These are phyloP conservation scores for Prototheca wickerhamii DNA, from an alignment of 163 green algal genomes.

Conservation along the genomic window DNA sequence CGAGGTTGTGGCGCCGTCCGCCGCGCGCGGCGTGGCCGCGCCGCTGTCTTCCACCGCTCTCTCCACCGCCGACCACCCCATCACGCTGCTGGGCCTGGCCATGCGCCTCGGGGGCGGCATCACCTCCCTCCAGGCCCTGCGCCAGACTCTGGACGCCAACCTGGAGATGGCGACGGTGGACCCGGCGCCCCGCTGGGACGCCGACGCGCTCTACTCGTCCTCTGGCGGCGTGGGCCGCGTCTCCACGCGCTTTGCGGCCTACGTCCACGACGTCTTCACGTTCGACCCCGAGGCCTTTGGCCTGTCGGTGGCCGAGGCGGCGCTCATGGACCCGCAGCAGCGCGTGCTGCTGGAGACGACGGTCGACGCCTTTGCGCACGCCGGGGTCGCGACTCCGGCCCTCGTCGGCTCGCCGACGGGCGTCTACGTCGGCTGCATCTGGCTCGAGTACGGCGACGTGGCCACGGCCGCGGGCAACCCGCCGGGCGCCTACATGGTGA, in stretches of 20 bases:
- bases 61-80: neutral
- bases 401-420: constrained; percentile 19
- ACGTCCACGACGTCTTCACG: constrained; percentile 27
- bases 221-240: constrained; percentile 18
- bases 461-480: constrained; percentile 32
- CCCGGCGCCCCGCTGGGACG: constrained; percentile 48
- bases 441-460: constrained; percentile 65
- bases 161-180: constrained; percentile 44
- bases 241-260: constrained; percentile 36
- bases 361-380: constrained; percentile 24
- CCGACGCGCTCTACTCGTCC: constrained; percentile 38
- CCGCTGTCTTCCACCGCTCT: neutral
- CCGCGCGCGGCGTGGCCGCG: neutral
- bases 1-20: neutral
- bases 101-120: constrained; percentile 23
- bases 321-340: constrained; percentile 52
- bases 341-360: constrained; percentile 66
- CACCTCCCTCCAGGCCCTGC: constrained; percentile 6
- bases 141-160: constrained; percentile 6
- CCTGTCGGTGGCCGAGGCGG: constrained; percentile 40
- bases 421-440: constrained; percentile 72
- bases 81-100: constrained; percentile 7
- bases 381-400: neutral
- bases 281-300: constrained; percentile 41
- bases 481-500: constrained; percentile 24